Base-by-base conservation (phyloP, 2,329 filamentous ascomycete species). In the Raffaelea albimanens region DNA sequence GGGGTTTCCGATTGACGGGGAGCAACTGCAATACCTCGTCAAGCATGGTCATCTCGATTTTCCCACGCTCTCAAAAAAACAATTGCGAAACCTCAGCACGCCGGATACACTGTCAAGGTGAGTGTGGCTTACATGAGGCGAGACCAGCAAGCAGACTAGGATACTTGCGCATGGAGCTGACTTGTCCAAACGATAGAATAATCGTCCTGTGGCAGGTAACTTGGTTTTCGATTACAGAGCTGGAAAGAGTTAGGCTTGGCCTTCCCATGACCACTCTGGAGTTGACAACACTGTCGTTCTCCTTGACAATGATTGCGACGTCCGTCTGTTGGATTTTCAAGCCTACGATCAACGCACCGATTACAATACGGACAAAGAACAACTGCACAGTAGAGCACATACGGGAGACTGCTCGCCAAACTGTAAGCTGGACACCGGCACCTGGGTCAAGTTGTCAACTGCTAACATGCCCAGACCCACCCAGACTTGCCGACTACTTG, bases 1-100 rank as follows among this genome's bases (percentile, higher is more conserved):
- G 0, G 51, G 54, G 1, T 66, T 70, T 45, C 64, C 67, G 3
- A 53, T 70, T 8, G 58, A 67, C 34, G 59, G 61, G 1, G 60
- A 63, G 42, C 59, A 66, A 46, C 50, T 66, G 2, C 52, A 56
- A 19, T 64, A 61, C 43, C 48, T 65, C 5, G 45, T 62, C 14
- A 54, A 55, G 14, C 43, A 63, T 11, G 49, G 52, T 3, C 58
- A 62, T 34, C 45, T 65, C 20, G 57, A 61, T 0, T 61, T 57
- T 41, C 60, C 61, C 0, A 45, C 9, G 33, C 25, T 44, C 21
- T 29, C 13, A 4, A 14, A 5, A 18, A 31, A 44, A 19, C 5
- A 46, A 2, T 43, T 64, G 7, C 47, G 44, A 1, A 44, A 54
- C 20, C 44, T 53, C 21, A 53, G 58, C 1, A 62, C 65, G 22